Evolutionary conservation across 257 asterid species (phyloP), one percentile per base, ranked within the genome.

Genomic region (Salvia hispanica): DNA sequence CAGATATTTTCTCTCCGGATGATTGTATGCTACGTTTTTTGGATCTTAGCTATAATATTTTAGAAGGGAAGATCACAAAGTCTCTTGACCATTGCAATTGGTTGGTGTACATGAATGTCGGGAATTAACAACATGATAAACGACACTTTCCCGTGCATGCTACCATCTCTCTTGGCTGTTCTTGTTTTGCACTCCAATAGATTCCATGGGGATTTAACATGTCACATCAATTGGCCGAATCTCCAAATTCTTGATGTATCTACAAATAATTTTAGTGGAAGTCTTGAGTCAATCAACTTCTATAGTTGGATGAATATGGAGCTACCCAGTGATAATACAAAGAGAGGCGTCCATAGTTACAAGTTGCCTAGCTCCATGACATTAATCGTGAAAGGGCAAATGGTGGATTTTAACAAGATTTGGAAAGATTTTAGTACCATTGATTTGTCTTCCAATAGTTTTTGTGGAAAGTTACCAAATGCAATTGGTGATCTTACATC

Each of bases 121-220:
- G 89, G 21, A 65, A n/a, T n/a, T n/a, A n/a, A 67, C 68, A 86
- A 83, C 76, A 61, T 8, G 13, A 54, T 86, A 3, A 16, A 13
- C 14, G 82, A 63, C 37, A 45, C 33, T 0, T 75, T 74, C 52
- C 83, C 83, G 2, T 71, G 74, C 70, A 46, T 67, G n/a, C 72
- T 79, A 42, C 78, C 84, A 0, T 76, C 81, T n/a, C 18, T n/a
- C 28, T 59, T 86, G 66, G 77, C 58, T 5, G 80, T 83, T 3
- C 81, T 86, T 3, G 67, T 78, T 12, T 60, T 83, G 40, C 76
- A 73, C 13, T 76, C 61, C 76, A 86, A 86, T 67, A 50, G 52
- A 25, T 81, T 83, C 51, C 72, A 78, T 6, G 88, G 92, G 58
- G 58, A 57, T 1, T 42, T 81, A 7, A 12, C 5, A 7, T 80